A percentile compares a stretch with the other conserved stretches of the same genome.
Conservation (phyloP, 2,329 filamentous ascomycete species). For the Sarocladium oryzae region DNA sequence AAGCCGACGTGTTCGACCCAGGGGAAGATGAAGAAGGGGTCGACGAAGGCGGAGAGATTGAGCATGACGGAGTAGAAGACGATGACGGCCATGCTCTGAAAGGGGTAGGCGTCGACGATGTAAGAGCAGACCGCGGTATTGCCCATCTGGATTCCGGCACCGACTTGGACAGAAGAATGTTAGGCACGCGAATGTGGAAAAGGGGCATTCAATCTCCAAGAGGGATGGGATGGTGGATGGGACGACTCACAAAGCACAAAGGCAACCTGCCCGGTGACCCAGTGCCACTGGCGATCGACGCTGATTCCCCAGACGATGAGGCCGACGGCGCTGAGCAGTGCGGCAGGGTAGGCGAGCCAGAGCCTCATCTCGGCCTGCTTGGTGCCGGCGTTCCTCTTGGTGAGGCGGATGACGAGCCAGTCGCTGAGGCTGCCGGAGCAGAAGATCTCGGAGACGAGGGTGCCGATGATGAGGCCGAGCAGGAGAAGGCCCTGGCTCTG, state of each 20-base stretch:
- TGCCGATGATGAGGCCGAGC: constrained; percentile 46
- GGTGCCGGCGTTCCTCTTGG: constrained; percentile 34
- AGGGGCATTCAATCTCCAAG: not conserved
- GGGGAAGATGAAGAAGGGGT: constrained; percentile 42
- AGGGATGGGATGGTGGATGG: no score
- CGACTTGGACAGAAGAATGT: constrained; percentile 28
- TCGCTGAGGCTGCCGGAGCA: constrained; percentile 49
- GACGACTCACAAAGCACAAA: constrained; percentile 43
- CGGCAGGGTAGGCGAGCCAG: constrained; percentile 49
- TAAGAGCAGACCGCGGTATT: constrained; percentile 47
- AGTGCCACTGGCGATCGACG: constrained; percentile 45
- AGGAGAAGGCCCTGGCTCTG: constrained; percentile 48
- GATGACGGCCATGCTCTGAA: constrained; percentile 46
- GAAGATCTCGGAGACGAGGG: constrained; percentile 42
- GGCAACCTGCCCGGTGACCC: constrained; percentile 49
- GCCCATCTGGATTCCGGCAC: constrained; percentile 48
- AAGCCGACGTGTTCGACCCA: constrained; percentile 40
- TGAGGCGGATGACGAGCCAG: constrained; percentile 37
- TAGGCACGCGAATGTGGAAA: not conserved
- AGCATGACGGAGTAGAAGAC: constrained; percentile 49
- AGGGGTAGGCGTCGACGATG: constrained; percentile 48
- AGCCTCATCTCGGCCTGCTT: constrained; percentile 47
- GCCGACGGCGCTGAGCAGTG: constrained; percentile 39
- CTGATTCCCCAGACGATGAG: constrained; percentile 49
- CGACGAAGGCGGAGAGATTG: constrained; percentile 41